Conservation (phyloP, 2,329 filamentous ascomycete genomes). For the Knoxdaviesia capensis region DNA sequence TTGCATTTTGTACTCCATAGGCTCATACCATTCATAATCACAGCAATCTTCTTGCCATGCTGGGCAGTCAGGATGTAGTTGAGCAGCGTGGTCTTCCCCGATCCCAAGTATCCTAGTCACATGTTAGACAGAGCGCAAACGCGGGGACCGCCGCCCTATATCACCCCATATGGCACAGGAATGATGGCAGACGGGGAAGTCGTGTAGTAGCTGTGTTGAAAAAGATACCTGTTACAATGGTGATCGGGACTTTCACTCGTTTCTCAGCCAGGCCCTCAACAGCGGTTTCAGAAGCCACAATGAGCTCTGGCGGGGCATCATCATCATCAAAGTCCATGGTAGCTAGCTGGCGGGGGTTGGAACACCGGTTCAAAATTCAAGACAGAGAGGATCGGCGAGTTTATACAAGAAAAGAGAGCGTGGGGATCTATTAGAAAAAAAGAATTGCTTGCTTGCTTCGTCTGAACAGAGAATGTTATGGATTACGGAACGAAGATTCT, state of each 20-base stretch:
- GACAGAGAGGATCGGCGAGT: no score
- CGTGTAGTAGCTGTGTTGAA: constrained; percentile 2
- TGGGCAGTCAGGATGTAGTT: constrained; percentile 92
- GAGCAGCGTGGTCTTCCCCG: constrained; percentile 84
- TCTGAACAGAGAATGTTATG: no score
- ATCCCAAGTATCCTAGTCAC: constrained; percentile 64
- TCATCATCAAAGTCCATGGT: constrained; percentile 40
- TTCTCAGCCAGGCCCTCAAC: constrained; percentile 22
- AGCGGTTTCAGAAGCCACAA: constrained; percentile 20
- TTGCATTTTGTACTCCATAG: neutral
- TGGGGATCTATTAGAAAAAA: no score
- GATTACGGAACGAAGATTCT: no score
- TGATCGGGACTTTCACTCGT: constrained; percentile 55
- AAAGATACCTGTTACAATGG: constrained; percentile 54
- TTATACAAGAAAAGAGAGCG: no score
- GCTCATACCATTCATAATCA: constrained; percentile 67
- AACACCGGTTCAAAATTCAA: no score
- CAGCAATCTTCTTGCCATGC: constrained; percentile 94
- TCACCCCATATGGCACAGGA: neutral
- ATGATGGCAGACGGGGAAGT: neutral
- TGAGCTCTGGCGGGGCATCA: constrained; percentile 45
- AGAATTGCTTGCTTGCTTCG: no score
- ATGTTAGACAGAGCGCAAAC: no score
- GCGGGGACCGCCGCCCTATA: no score
- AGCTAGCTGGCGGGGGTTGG: no score